Evolutionary conservation across 2,329 filamentous ascomycete genomes (phyloP).

Genomic region (Botryotinia convoluta): DNA sequence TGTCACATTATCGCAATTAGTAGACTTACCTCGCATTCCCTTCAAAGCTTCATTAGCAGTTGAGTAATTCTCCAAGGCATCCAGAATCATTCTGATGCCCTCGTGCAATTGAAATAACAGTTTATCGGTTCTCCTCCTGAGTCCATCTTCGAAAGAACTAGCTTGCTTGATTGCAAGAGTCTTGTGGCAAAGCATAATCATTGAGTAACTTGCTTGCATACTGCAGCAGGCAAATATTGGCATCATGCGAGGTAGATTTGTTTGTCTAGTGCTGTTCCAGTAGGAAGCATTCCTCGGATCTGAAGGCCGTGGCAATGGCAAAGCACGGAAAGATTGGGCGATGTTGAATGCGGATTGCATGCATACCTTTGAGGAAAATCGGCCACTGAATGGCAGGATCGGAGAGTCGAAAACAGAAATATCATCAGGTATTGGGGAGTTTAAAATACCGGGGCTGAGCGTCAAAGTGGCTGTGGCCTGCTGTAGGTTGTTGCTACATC

Average conservation of each 20-base stretch:
- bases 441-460: constrained; percentile 3
- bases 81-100: constrained; percentile 27
- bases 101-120: constrained; percentile 28
- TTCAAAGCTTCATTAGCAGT: constrained; percentile 33
- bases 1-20: not conserved
- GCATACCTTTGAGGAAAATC: constrained; percentile 50
- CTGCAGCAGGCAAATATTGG: constrained; percentile 40
- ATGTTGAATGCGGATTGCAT: constrained; percentile 50
- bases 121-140: constrained; percentile 19
- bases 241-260: constrained; percentile 34
- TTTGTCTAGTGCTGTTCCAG: not conserved
- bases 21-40: constrained; percentile 32
- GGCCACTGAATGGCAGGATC: constrained; percentile 46
- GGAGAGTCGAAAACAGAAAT: constrained; percentile 20
- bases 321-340: constrained; percentile 44
- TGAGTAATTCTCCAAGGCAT: constrained; percentile 32
- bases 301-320: constrained; percentile 44
- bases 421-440: constrained; percentile 6
- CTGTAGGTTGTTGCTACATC: constrained; percentile 11
- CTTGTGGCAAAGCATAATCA: constrained; percentile 37
- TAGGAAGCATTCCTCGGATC: not conserved
- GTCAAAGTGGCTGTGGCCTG: not conserved
- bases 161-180: constrained; percentile 24
- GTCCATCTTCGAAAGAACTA: not conserved
- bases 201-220: constrained; percentile 39